Conservation (phyloP, 345 rosid species). For the Citrus inodora region DNA sequence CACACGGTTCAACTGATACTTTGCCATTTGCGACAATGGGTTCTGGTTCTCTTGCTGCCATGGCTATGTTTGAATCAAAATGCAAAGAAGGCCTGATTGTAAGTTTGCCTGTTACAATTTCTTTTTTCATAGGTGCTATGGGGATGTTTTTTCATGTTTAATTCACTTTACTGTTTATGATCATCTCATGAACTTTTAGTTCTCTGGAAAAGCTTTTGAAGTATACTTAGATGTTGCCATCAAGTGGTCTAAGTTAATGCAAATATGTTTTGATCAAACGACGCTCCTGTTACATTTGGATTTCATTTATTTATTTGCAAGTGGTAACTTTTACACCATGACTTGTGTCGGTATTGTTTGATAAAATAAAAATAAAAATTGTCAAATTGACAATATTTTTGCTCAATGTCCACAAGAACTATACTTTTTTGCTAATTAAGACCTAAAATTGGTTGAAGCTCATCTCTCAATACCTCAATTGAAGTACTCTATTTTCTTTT, state of each 20-base stretch:
- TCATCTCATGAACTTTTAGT: neutral
- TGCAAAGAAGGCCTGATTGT: slow-evolving; percentile 79
- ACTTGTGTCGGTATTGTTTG: too few species aligned
- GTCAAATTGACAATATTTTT: too few species aligned
- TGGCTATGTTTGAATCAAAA: slow-evolving; percentile 75
- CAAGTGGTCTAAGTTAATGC: neutral
- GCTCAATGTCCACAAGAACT: too few species aligned
- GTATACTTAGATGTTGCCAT: neutral
- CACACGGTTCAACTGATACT: slow-evolving; percentile 84
- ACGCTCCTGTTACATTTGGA: neutral
- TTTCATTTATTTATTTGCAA: neutral
- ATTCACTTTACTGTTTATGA: neutral
- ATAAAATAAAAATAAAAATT: too few species aligned
- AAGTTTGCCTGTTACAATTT: slow-evolving; percentile 25
- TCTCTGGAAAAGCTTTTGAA: neutral
- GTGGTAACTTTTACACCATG: neutral
- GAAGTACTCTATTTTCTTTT: too few species aligned
- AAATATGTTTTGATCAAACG: neutral
- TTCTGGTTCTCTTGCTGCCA: slow-evolving; percentile 89
- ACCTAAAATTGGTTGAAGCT: too few species aligned
- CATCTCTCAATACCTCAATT: too few species aligned
- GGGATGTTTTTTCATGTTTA: neutral
- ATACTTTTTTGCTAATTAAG: too few species aligned
- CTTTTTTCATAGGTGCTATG: neutral
- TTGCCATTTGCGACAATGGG: slow-evolving; percentile 92